Percentiles rank a stretch among this genome's conserved stretches.
Conservation (phyloP, 2,329 filamentous ascomycete genomes). For the Verticillium albo-atrum region DNA sequence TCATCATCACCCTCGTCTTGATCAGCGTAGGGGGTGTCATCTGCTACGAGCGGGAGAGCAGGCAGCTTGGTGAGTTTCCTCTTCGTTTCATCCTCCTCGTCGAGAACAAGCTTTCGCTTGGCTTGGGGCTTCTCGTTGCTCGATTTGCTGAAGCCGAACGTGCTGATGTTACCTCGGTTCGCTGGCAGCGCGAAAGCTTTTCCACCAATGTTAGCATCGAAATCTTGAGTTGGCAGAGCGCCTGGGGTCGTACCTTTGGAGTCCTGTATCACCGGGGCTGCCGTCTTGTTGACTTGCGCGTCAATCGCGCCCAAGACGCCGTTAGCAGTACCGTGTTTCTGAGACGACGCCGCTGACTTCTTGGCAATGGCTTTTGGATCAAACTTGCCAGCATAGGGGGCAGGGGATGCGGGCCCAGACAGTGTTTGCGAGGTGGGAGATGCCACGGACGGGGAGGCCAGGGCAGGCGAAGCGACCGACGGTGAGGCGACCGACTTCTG, state of each 20-base stretch:
- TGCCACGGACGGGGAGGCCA: conserved; percentile 38
- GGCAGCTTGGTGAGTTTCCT: conserved; percentile 91
- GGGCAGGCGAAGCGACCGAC: conserved; percentile 39
- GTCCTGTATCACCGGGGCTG: conserved; percentile 25
- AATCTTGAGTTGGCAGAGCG: not conserved
- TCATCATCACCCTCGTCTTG: conserved; percentile 64
- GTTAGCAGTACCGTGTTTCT: conserved; percentile 48
- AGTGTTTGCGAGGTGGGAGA: conserved; percentile 37
- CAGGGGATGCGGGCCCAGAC: conserved; percentile 32
- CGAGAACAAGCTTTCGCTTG: conserved; percentile 77
- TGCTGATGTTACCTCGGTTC: conserved; percentile 69
- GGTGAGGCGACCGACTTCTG: conserved; percentile 57
- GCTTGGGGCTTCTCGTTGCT: conserved; percentile 63
- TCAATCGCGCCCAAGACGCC: conserved; percentile 42
- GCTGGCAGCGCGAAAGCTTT: conserved; percentile 56
- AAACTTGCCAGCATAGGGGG: conserved; percentile 72
- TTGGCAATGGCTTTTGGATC: conserved; percentile 84
- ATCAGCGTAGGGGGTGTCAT: conserved; percentile 56
- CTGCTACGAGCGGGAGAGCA: conserved; percentile 63
- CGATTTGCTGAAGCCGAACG: conserved; percentile 76
- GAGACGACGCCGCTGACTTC: conserved; percentile 58
- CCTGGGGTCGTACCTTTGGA: conserved; percentile 27
- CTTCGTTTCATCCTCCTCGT: conserved; percentile 80
- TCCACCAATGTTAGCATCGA: conserved; percentile 16
- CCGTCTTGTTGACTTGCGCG: conserved; percentile 29